A percentile compares a stretch with the other conserved stretches of the same genome.
These are phyloP conservation scores for Chalciporus piperatus DNA, from an alignment of 768 basidiomycete species.

Conservation along the genomic window DNA sequence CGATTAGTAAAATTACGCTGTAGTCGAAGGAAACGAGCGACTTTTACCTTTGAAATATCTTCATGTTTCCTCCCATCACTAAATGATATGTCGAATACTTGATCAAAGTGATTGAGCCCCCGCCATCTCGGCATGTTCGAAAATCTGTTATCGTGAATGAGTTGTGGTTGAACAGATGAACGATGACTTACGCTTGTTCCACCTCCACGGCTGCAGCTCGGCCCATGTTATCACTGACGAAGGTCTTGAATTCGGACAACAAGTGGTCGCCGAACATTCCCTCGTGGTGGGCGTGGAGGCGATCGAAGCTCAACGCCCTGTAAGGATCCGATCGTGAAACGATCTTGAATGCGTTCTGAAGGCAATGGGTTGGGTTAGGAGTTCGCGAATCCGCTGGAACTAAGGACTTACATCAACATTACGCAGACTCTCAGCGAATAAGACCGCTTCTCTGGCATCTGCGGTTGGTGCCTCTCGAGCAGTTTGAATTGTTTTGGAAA, in stretches of 20 bases:
- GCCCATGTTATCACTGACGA: constrained; percentile 10
- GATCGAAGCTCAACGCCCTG: constrained; percentile 33
- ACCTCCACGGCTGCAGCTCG: constrained; percentile 2
- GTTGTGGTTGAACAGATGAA: too few species aligned
- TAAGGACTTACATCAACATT: constrained; percentile 9
- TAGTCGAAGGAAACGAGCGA: too few species aligned
- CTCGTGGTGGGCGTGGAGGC: constrained; percentile 35
- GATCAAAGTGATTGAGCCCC: too few species aligned
- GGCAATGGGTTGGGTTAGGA: neutral
- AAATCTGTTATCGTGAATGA: too few species aligned
- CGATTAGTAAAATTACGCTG: too few species aligned
- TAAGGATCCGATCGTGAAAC: constrained; percentile 35
- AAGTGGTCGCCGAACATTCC: constrained; percentile 36
- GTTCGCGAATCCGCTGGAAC: neutral
- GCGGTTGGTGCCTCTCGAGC: constrained; percentile 11
- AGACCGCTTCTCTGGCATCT: constrained; percentile 16
- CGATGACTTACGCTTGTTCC: constrained; percentile 18
- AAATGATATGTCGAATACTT: too few species aligned
- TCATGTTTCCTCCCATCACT: too few species aligned
- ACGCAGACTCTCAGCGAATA: constrained; percentile 12
- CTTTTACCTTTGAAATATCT: too few species aligned
- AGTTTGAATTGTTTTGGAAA: constrained; percentile 4
- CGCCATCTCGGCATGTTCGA: too few species aligned
- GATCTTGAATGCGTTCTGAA: constrained; percentile 33
- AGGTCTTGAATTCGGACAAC: constrained; percentile 20